A percentile compares a stretch with the other conserved stretches of the same genome.
phyloP scores from a whole-genome alignment of 371 early-diverging fungal genomes.

The Mucor velutinosus region DNA sequence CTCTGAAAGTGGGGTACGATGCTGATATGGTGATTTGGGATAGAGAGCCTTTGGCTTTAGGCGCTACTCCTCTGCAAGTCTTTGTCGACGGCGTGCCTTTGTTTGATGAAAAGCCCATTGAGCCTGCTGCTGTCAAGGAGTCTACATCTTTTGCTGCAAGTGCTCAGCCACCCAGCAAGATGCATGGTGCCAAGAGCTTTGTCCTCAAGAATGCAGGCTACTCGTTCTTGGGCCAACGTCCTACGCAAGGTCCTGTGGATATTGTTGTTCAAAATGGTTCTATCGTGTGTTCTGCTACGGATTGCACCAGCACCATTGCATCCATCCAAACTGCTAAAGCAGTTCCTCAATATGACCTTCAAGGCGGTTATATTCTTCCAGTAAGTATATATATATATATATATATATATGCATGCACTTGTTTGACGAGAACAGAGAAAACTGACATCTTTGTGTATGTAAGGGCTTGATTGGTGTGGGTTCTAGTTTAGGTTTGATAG shows the following conservation, averaged over 20 bases:
- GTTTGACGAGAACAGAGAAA: too few species aligned
- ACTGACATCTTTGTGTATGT: too few species aligned
- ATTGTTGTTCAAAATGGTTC: conserved; percentile 54
- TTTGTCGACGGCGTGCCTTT: conserved; percentile 70
- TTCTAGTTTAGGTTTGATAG: conserved; percentile 54
- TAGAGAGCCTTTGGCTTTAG: conserved; percentile 66
- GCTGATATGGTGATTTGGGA: conserved; percentile 77
- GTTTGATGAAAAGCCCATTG: conserved; percentile 35
- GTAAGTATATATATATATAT: too few species aligned
- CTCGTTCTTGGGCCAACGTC: conserved; percentile 24
- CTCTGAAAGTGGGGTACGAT: conserved; percentile 68
- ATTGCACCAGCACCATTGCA: conserved; percentile 24
- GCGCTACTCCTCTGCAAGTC: conserved; percentile 72
- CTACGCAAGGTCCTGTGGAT: conserved; percentile 22
- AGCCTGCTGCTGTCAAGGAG: background rate
- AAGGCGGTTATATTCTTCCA: conserved; percentile 46
- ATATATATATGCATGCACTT: too few species aligned
- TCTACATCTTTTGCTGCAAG: background rate
- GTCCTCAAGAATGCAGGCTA: conserved; percentile 45
- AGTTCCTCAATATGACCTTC: conserved; percentile 29
- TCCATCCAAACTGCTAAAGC: conserved; percentile 3
- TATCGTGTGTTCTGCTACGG: conserved; percentile 48
- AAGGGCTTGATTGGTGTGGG: conserved; percentile 47
- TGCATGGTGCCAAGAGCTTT: conserved; percentile 21
- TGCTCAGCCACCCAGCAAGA: background rate